These are phyloP conservation scores for Candolleomyces eurysporus DNA, from an alignment of 768 basidiomycete genomes.

Conservation along the genomic window DNA sequence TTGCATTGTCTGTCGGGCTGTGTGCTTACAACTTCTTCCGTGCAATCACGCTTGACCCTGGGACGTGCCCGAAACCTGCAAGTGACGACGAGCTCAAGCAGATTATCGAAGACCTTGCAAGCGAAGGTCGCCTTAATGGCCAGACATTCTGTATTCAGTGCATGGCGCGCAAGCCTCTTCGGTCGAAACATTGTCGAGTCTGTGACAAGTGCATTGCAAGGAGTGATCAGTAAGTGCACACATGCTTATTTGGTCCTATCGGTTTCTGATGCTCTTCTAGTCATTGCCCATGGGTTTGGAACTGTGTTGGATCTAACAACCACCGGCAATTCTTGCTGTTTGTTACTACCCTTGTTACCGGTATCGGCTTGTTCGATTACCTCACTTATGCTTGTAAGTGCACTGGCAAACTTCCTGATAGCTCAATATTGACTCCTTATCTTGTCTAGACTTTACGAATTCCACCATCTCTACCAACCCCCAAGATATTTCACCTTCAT, in stretches of 20 bases:
- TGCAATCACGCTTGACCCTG: conserved; percentile 85
- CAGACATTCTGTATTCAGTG: conserved; percentile 96
- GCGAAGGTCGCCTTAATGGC: conserved; percentile 85
- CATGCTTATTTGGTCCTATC: neutral
- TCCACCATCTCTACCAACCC: conserved; percentile 35
- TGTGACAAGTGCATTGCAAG: conserved; percentile 89
- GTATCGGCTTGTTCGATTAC: conserved; percentile 79
- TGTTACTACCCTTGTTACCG: conserved; percentile 78
- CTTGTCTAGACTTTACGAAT: conserved; percentile 52
- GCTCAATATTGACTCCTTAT: neutral
- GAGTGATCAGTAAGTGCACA: conserved; percentile 80
- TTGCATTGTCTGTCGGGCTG: conserved; percentile 63
- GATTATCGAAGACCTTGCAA: conserved; percentile 90
- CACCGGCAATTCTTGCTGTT: conserved; percentile 97
- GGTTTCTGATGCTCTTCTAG: conserved; percentile 34
- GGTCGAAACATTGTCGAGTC: conserved; percentile 93
- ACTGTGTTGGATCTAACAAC: conserved; percentile 94
- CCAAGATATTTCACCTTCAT: conserved; percentile 51
- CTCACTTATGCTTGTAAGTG: conserved; percentile 78
- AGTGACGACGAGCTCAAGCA: conserved; percentile 86
- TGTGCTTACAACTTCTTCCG: conserved; percentile 93
- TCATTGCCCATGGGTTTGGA: conserved; percentile 99
- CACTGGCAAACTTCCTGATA: neutral
- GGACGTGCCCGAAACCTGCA: conserved; percentile 75
- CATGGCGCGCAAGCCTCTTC: conserved; percentile 89